A percentile compares a stretch with the other conserved stretches of the same genome.
These are phyloP conservation scores for Coemansia umbellata DNA, from an alignment of 192 early-diverging fungal genomes.

Conservation along the genomic window DNA sequence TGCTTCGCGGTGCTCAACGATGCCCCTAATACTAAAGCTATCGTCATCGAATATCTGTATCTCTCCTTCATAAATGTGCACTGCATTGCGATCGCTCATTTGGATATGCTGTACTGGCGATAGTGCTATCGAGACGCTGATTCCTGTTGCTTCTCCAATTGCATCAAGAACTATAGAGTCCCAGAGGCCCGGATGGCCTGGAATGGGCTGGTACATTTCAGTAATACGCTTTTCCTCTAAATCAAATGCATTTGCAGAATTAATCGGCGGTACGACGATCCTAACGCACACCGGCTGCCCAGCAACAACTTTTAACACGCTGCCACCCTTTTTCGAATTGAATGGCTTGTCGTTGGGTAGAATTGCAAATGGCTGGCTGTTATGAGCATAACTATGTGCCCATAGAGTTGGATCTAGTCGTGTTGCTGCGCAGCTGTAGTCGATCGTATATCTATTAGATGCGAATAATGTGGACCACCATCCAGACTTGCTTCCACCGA, in stretches of 20 bases:
- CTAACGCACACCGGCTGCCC: slow-evolving; percentile 13
- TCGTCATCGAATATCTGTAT: slow-evolving; percentile 8
- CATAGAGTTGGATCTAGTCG: slow-evolving; percentile 3
- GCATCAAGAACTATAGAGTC: slow-evolving; percentile 19
- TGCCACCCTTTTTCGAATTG: background rate
- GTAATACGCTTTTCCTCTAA: background rate
- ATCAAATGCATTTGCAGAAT: background rate
- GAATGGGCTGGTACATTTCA: slow-evolving; percentile 6
- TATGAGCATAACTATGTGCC: background rate
- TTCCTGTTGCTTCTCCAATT: background rate
- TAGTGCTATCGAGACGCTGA: slow-evolving; percentile 3
- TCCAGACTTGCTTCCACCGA: too few relatives aligned
- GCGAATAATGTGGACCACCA: too few relatives aligned
- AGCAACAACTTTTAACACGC: background rate
- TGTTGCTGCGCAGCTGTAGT: slow-evolving; percentile 11
- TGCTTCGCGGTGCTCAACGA: slow-evolving; percentile 14
- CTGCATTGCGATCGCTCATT: slow-evolving; percentile 8
- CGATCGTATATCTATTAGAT: too few relatives aligned
- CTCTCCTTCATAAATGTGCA: slow-evolving; percentile 21
- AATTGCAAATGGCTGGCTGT: slow-evolving; percentile 10
- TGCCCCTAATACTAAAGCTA: background rate
- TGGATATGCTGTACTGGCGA: background rate
- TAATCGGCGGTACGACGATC: slow-evolving; percentile 2
- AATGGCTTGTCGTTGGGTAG: background rate
- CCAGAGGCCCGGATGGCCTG: slow-evolving; percentile 7